phyloP scores from a whole-genome alignment of 1,284 basidiomycete genomes.

The Ganoderma resinaceum region DNA sequence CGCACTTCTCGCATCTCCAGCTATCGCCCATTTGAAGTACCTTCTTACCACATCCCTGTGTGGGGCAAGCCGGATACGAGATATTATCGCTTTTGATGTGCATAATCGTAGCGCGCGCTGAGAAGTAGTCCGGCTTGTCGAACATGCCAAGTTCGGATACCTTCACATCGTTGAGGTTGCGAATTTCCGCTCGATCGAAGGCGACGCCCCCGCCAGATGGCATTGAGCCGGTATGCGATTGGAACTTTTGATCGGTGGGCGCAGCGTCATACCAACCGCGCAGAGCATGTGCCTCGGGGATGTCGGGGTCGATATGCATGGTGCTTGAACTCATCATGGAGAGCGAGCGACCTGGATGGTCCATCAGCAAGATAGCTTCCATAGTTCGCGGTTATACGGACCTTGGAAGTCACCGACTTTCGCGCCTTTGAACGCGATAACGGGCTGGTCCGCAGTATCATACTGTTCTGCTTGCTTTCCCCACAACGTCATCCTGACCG shows the following conservation, averaged over 20 bases:
- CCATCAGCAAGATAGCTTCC: not conserved
- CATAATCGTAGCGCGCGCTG: constrained; percentile 84
- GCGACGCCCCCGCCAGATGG: constrained; percentile 46
- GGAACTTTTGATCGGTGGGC: constrained; percentile 71
- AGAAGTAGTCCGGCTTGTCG: constrained; percentile 88
- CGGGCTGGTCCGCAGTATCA: constrained; percentile 60
- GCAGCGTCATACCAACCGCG: constrained; percentile 92
- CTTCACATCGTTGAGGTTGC: constrained; percentile 85
- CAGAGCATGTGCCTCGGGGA: constrained; percentile 84
- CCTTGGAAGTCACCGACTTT: constrained; percentile 96
- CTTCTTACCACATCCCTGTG: constrained; percentile 91
- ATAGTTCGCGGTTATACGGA: constrained; percentile 34
- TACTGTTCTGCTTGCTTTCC: constrained; percentile 94
- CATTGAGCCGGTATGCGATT: constrained; percentile 66
- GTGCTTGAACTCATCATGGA: constrained; percentile 74
- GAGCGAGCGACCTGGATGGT: constrained; percentile 71
- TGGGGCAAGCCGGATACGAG: constrained; percentile 91
- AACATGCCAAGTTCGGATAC: constrained; percentile 78
- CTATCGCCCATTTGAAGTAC: constrained; percentile 72
- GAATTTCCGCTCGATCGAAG: constrained; percentile 77
- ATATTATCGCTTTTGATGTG: constrained; percentile 91
- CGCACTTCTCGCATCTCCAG: constrained; percentile 97
- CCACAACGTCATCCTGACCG: constrained; percentile 93
- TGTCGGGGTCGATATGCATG: constrained; percentile 89
- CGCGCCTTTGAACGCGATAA: constrained; percentile 95